Evolutionary conservation across 2,329 filamentous ascomycete species (phyloP).

Genomic region (Rhinocladiella mackenziei): DNA sequence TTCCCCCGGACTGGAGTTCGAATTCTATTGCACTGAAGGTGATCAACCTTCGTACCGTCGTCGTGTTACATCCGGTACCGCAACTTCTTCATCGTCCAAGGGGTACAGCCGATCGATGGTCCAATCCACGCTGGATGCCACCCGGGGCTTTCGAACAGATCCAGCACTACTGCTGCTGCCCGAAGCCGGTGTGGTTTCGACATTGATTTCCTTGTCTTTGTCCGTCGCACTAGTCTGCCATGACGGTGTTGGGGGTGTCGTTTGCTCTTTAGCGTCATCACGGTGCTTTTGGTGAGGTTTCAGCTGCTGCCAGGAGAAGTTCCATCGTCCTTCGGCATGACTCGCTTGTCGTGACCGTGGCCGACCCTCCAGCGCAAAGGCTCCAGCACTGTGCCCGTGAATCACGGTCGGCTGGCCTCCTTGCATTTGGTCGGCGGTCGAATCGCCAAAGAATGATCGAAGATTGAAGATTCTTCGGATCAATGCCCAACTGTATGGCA

Average conservation of each 20-base stretch:
- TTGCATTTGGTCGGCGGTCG: constrained; percentile 19
- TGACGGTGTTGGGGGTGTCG: background rate
- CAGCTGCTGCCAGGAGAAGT: constrained; percentile 2
- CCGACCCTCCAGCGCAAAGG: constrained; percentile 9
- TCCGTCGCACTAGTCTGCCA: constrained; percentile 1
- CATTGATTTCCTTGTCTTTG: constrained; percentile 16
- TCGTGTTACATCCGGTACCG: constrained; percentile 10
- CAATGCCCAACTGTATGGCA: constrained; percentile 58
- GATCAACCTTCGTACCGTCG: constrained; percentile 17
- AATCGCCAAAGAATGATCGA: constrained; percentile 32
- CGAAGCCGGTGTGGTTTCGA: constrained; percentile 11
- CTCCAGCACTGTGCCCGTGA: constrained; percentile 17
- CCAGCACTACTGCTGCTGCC: constrained; percentile 21
- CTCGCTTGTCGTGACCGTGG: constrained; percentile 13
- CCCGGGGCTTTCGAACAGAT: constrained; percentile 9
- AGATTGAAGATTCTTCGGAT: constrained; percentile 47
- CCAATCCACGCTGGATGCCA: constrained; percentile 11
- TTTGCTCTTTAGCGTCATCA: background rate
- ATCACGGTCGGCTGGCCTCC: constrained; percentile 14
- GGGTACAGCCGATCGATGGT: constrained; percentile 28
- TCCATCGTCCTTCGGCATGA: constrained; percentile 1
- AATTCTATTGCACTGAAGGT: too few relatives aligned
- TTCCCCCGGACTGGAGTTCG: too few relatives aligned
- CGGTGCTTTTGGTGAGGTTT: constrained; percentile 4
- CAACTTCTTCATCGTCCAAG: constrained; percentile 26